These are phyloP conservation scores for Macrophomina tecta DNA, from an alignment of 2,329 filamentous ascomycete genomes.

Conservation along the genomic window DNA sequence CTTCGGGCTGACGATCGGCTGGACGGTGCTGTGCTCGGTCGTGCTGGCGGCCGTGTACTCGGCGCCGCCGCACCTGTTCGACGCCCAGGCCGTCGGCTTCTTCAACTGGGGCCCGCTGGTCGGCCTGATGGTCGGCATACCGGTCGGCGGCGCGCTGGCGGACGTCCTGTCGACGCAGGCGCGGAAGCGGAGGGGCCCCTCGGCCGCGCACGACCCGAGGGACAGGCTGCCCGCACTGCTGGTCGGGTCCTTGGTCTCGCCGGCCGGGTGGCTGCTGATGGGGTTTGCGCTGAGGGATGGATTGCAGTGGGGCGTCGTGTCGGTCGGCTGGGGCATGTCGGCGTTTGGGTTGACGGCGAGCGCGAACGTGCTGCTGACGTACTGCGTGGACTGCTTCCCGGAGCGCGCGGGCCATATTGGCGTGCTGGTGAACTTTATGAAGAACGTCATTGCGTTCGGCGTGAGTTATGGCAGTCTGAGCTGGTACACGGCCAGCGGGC, in stretches of 20 bases:
- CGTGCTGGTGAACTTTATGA: not conserved
- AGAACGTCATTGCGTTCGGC: not conserved
- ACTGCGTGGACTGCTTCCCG: not conserved
- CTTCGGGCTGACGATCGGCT: not conserved
- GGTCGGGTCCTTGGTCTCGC: not conserved
- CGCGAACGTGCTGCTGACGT: constrained; percentile 2
- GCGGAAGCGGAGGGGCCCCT: not conserved
- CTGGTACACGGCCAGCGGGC: not conserved
- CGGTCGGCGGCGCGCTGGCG: not conserved
- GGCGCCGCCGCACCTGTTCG: not conserved
- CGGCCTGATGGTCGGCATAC: not conserved
- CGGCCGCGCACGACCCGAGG: not conserved
- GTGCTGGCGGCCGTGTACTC: not conserved
- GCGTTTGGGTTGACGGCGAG: constrained; percentile 1
- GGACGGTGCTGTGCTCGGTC: not conserved
- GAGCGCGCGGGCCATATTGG: not conserved
- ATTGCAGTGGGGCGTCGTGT: not conserved
- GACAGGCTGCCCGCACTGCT: not conserved
- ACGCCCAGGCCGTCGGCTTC: not conserved
- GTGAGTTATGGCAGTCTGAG: not conserved
- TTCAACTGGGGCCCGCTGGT: not conserved
- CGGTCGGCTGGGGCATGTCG: not conserved
- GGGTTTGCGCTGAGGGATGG: not conserved
- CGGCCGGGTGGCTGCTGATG: not conserved
- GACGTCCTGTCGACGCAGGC: not conserved